These are phyloP conservation scores for Botrytis galanthina DNA, from an alignment of 2,329 filamentous ascomycete species.

Conservation along the genomic window DNA sequence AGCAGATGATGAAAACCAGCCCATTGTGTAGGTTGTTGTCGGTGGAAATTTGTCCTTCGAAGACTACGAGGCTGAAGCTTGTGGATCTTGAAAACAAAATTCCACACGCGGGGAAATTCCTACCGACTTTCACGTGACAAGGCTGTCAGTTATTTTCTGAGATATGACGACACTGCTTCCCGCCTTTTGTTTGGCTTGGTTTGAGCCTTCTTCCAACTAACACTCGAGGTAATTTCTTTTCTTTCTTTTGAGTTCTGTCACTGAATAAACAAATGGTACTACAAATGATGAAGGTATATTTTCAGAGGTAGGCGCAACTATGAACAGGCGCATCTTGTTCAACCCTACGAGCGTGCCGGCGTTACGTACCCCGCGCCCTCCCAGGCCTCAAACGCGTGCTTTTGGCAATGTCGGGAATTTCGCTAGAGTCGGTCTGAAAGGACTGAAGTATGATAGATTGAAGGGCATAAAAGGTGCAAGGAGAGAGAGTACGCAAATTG, in stretches of 20 bases:
- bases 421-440: constrained; percentile 22
- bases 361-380: constrained; percentile 33
- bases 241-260: background rate
- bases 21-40: constrained; percentile 46
- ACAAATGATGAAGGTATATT: constrained; percentile 14
- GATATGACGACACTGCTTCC: constrained; percentile 25
- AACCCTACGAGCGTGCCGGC: constrained; percentile 40
- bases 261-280: background rate
- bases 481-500: constrained; percentile 49
- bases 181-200: constrained; percentile 1
- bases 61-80: constrained; percentile 19
- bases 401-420: constrained; percentile 30
- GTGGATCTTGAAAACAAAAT: constrained; percentile 16
- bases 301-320: constrained; percentile 21
- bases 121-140: constrained; percentile 13
- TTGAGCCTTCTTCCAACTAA: background rate
- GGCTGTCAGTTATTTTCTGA: constrained; percentile 20
- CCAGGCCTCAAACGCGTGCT: constrained; percentile 24
- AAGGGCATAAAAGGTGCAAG: constrained; percentile 28
- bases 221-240: background rate
- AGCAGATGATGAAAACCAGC: constrained; percentile 57
- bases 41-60: constrained; percentile 18
- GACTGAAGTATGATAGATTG: constrained; percentile 19
- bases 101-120: constrained; percentile 17
- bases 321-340: constrained; percentile 37